Conservation (phyloP, 371 early-diverging fungal genomes). For the Homolaphlyctis polyrhiza region DNA sequence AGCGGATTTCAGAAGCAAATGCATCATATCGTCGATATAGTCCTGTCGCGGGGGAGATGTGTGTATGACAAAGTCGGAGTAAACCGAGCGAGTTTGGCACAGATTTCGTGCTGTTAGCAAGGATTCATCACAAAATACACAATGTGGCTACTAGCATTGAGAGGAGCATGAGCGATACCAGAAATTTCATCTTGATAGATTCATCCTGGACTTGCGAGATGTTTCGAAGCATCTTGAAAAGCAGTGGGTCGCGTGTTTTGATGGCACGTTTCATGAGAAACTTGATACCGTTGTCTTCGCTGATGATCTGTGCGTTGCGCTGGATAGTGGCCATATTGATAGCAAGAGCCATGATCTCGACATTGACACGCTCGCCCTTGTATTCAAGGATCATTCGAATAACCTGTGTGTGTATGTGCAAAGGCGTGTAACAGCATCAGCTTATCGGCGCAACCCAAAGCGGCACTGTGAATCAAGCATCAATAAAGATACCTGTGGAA, state of each 20-base stretch:
- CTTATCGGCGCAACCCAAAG: neutral
- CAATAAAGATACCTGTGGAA: constrained; percentile 22
- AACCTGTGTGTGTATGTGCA: constrained; percentile 13
- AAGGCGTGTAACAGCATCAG: neutral
- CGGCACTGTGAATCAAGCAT: neutral
- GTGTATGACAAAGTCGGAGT: neutral
- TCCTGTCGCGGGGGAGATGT: constrained; percentile 22
- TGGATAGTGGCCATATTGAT: constrained; percentile 37
- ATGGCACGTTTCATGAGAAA: constrained; percentile 42
- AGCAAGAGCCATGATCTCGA: constrained; percentile 41
- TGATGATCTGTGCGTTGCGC: constrained; percentile 25
- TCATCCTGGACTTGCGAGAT: constrained; percentile 27
- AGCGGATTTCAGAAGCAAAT: constrained; percentile 24
- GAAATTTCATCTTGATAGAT: constrained; percentile 28
- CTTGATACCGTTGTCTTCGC: constrained; percentile 39
- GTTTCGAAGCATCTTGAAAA: constrained; percentile 46
- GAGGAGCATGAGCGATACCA: constrained; percentile 29
- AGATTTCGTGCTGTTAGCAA: neutral
- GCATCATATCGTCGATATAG: constrained; percentile 45
- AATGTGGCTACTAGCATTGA: neutral
- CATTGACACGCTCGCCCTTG: constrained; percentile 26
- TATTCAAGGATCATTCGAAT: constrained; percentile 38
- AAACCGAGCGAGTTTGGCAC: neutral
- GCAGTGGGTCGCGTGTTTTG: constrained; percentile 39
- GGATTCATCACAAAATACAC: neutral